A percentile compares a stretch with the other conserved stretches of the same genome.
phyloP scores from a whole-genome alignment of 164 flowering plant genomes.

The Echeveria elegans region DNA sequence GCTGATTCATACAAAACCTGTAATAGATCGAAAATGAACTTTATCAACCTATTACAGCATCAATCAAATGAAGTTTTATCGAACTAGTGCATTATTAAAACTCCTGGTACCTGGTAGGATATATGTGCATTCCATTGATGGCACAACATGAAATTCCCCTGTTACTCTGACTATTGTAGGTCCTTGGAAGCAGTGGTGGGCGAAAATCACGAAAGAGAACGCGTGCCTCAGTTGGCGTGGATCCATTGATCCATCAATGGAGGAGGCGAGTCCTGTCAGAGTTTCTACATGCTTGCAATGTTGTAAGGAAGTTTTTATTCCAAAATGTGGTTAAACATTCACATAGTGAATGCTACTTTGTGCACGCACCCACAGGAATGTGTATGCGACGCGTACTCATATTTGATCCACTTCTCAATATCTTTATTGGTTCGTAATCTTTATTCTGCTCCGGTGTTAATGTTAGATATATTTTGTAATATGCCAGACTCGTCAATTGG shows the following conservation, averaged over 20 bases:
- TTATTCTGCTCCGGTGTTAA: neutral
- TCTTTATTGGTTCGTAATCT: neutral
- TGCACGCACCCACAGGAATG: neutral
- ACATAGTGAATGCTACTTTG: neutral
- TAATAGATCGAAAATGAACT: neutral
- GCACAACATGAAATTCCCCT: neutral
- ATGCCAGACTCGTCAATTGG: conserved; percentile 34
- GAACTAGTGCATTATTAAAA: neutral
- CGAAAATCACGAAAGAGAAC: conserved; percentile 1
- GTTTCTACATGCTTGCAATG: conserved; percentile 4
- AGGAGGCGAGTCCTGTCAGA: neutral
- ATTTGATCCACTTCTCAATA: neutral
- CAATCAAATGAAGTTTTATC: neutral
- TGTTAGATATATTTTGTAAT: neutral
- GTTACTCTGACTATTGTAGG: neutral
- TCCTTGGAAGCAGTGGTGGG: conserved; percentile 3
- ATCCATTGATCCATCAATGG: neutral
- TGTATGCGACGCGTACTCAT: too few relatives aligned
- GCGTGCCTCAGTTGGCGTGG: neutral
- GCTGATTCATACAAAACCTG: neutral
- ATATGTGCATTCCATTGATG: neutral
- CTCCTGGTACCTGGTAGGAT: neutral
- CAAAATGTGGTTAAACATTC: neutral
- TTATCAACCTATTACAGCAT: neutral
- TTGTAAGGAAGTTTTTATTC: neutral